Conservation (phyloP, 208 protist species). For the Trypanosoma avium region DNA sequence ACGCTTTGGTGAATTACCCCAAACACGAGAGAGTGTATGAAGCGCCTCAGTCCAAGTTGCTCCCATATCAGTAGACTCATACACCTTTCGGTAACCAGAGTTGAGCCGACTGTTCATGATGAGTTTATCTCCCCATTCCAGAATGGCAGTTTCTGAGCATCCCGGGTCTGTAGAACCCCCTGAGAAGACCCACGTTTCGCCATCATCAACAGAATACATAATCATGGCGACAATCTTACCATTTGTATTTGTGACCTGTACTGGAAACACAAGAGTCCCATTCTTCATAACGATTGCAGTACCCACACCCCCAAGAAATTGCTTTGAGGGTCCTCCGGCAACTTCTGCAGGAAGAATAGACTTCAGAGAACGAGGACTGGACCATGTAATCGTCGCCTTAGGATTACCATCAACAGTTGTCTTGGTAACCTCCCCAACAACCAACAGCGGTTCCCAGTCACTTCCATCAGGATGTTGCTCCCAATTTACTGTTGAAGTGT, state of each 20-base stretch:
- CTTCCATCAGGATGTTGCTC: neutral
- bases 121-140: neutral
- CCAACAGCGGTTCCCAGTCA: neutral
- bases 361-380: neutral
- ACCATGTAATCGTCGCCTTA: neutral
- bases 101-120: neutral
- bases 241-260: neutral
- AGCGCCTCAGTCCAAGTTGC: neutral
- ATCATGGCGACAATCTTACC: neutral
- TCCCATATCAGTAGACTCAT: neutral
- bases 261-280: neutral
- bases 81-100: neutral
- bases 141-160: neutral
- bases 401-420: neutral
- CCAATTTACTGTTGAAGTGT: neutral
- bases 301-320: neutral
- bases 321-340: neutral
- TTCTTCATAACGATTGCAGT: neutral
- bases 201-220: neutral
- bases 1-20: neutral
- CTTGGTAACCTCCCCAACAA: constrained; percentile 1
- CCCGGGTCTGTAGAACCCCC: neutral
- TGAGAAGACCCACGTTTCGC: neutral
- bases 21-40: neutral
- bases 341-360: neutral